Base-by-base conservation (phyloP, 177 flowering plant species). In the Vitis hybrid region DNA sequence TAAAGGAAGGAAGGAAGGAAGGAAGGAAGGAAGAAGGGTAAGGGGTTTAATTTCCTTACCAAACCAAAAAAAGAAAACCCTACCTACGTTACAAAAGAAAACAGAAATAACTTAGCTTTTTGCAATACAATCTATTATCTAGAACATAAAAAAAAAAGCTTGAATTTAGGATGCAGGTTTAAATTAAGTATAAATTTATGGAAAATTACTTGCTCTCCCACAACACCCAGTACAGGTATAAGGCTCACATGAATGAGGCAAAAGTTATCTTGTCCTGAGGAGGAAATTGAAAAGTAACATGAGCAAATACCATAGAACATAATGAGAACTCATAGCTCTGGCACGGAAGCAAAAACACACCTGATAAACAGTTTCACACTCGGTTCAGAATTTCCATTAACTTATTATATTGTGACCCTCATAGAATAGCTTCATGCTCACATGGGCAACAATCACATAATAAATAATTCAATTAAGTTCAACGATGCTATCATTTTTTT, bases 211-310 rank as follows among this genome's bases (percentile, higher is more conserved):
- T 95, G 99, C 83, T 95, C 99, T 73, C 99, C 99, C 49, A 90
- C 97, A 64, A 89, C 97, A 28, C 96, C 95, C 50, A 95, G 78
- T 14, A 95, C 99, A 51, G 98, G 99, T 76, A 95, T 82, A 70
- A 95, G 94, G 89, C 99, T 95, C 77, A 93, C 95, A 75, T 94
- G 99, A 79, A 95, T 72, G 64, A 95, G 93, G 75, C 98, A 93
- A 78, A 95, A 95, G 73, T 95, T 90, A 62, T 89, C 90, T 77
- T 82, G 85, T 12, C 98, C 98, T 95, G 84, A 22, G 60, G 61
- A 74, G 2, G 11, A 52, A 63, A 70, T 49, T 11, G 47, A 70
- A 62, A 57, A 55, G 33, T 49, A 67, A 58, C 19, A 64, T 68
- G 24, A 76, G 54, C n/a, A 76, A n/a, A 44, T 33, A 24, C 11